phyloP scores from a whole-genome alignment of 1,284 basidiomycete species.

The Trichosporon coremiiforme region DNA sequence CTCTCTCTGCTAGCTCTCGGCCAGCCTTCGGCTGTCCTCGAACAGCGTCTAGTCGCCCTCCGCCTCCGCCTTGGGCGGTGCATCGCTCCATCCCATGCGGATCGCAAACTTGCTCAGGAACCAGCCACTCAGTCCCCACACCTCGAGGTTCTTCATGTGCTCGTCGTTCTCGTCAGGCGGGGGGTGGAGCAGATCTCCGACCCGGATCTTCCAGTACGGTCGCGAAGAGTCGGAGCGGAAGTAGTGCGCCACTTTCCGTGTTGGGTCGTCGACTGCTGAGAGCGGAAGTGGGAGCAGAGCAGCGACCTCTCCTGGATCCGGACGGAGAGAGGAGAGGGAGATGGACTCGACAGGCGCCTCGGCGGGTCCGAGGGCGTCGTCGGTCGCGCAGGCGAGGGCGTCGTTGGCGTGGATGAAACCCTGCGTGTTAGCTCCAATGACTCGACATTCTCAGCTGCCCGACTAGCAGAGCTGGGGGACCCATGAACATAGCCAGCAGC shows the following conservation, averaged over 20 bases:
- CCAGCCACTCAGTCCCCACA: constrained; percentile 54
- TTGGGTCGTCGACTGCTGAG: constrained; percentile 29
- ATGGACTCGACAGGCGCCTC: constrained; percentile 36
- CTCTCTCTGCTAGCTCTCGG: no score
- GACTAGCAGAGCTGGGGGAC: no score
- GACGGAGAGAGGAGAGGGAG: constrained; percentile 33
- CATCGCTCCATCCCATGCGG: constrained; percentile 41
- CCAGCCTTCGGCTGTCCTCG: no score
- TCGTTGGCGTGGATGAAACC: constrained; percentile 39
- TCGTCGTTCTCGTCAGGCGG: constrained; percentile 24
- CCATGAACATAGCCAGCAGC: no score
- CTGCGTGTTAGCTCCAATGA: constrained; percentile 25
- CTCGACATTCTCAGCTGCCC: no score
- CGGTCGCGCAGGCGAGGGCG: constrained; percentile 20
- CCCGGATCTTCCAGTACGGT: constrained; percentile 47
- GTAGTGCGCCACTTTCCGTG: constrained; percentile 37
- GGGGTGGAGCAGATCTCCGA: constrained; percentile 37
- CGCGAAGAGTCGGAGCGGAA: constrained; percentile 43
- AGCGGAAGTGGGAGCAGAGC: constrained; percentile 47
- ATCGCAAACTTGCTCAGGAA: constrained; percentile 43
- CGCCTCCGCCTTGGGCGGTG: constrained; percentile 26
- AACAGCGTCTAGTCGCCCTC: neutral
- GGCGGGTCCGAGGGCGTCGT: constrained; percentile 17
- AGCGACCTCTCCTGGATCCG: constrained; percentile 44
- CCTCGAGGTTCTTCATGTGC: constrained; percentile 35